These are phyloP conservation scores for Mucor piriformis DNA, from an alignment of 371 early-diverging fungal genomes.

Conservation along the genomic window DNA sequence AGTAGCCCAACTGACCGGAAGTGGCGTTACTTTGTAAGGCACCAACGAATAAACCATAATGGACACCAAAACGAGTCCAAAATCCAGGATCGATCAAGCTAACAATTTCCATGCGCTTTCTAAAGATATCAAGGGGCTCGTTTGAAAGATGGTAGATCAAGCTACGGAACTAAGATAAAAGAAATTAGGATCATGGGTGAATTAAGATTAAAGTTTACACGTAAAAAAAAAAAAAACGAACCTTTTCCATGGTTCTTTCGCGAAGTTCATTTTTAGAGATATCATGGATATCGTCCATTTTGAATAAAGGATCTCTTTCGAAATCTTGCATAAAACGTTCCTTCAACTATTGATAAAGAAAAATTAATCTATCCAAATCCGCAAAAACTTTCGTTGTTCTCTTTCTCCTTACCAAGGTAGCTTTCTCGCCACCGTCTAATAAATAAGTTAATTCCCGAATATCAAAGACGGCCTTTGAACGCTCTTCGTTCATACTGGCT, in stretches of 20 bases:
- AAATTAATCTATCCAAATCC: neutral
- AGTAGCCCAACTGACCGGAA: constrained; percentile 82
- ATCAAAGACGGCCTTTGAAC: constrained; percentile 74
- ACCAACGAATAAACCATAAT: constrained; percentile 89
- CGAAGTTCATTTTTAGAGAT: constrained; percentile 77
- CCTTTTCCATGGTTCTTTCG: constrained; percentile 88
- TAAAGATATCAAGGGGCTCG: constrained; percentile 77
- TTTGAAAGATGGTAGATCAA: constrained; percentile 75
- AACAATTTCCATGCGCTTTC: constrained; percentile 81
- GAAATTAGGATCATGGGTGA: neutral
- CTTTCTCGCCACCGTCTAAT: constrained; percentile 77
- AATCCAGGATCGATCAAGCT: constrained; percentile 85
- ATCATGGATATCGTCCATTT: constrained; percentile 80
- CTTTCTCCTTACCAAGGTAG: constrained; percentile 51
- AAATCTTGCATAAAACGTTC: constrained; percentile 85
- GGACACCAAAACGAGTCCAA: constrained; percentile 94
- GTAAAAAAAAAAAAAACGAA: no score
- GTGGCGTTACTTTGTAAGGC: constrained; percentile 89
- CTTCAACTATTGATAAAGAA: constrained; percentile 51
- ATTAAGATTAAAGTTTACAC: neutral
- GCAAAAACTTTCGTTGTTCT: neutral
- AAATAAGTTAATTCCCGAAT: constrained; percentile 82
- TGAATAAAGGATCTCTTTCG: constrained; percentile 88
- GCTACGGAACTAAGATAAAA: constrained; percentile 57
- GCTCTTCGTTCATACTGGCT: constrained; percentile 66